A percentile compares a stretch with the other conserved stretches of the same genome.
Evolutionary conservation across 139 green algal genomes (phyloP).

Genomic region (Diplosphaera chodatii): DNA sequence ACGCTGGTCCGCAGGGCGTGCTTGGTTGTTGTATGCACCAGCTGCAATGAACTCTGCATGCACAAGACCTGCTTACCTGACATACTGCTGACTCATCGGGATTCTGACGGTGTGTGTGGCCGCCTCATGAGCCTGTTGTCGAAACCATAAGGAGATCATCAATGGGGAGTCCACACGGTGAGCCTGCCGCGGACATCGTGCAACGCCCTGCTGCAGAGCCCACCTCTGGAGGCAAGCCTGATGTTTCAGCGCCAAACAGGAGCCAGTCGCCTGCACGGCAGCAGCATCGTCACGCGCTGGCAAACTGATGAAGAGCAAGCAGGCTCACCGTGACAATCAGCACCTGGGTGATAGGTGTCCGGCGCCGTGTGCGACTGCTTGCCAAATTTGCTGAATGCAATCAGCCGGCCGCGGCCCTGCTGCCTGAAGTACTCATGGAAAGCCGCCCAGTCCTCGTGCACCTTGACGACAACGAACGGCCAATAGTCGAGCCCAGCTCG

Average conservation of each 20-base stretch:
- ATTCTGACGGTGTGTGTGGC: conserved; percentile 65
- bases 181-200: no score
- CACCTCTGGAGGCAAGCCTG: conserved; percentile 60
- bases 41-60: no score
- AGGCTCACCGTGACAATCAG: no score
- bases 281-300: no score
- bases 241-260: conserved; percentile 70
- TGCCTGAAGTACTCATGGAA: conserved; percentile 46
- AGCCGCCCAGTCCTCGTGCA: conserved; percentile 61
- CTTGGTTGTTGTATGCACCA: no score
- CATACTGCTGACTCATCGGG: conserved; percentile 75
- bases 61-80: no score
- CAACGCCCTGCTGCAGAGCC: neutral
- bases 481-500: conserved; percentile 86
- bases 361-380: neutral
- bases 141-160: no score
- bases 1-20: no score
- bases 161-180: no score
- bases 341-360: conserved; percentile 44
- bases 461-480: conserved; percentile 65
- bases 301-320: no score
- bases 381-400: conserved; percentile 73
- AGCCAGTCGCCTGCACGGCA: conserved; percentile 58
- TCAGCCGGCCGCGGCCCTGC: conserved; percentile 45
- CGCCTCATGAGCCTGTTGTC: conserved; percentile 55